These are phyloP conservation scores for Rhodotorula sp. DNA, from an alignment of 1,284 basidiomycete species.

Conservation along the genomic window DNA sequence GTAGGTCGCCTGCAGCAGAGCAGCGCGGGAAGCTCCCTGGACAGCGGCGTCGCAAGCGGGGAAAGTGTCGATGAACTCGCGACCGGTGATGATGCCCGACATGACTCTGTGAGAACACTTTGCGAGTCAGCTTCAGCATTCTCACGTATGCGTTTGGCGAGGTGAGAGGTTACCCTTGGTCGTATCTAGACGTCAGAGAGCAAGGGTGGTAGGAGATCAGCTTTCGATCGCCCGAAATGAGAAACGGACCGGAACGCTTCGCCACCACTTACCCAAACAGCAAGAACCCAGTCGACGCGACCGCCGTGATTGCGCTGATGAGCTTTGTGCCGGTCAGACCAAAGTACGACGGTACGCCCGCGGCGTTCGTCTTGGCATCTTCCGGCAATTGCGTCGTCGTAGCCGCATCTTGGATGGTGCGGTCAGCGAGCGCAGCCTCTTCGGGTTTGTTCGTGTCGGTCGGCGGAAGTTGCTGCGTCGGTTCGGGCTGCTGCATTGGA, in stretches of 20 bases:
- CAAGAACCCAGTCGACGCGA: conserved; percentile 24
- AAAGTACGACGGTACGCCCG: conserved; percentile 26
- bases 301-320: conserved; percentile 24
- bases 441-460: background rate
- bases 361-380: conserved; percentile 16
- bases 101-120: conserved; percentile 10
- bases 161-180: conserved; percentile 8
- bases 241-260: background rate
- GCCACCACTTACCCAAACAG: conserved; percentile 15
- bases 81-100: conserved; percentile 20
- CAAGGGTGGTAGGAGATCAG: background rate
- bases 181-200: conserved; percentile 9
- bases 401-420: conserved; percentile 5
- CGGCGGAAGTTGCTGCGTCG: background rate
- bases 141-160: no score
- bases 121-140: no score
- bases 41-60: conserved; percentile 26
- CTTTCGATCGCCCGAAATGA: background rate
- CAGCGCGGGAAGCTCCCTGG: conserved; percentile 7
- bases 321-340: conserved; percentile 26
- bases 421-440: conserved; percentile 4
- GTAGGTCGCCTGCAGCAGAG: conserved; percentile 20
- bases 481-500: background rate
- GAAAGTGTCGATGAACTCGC: conserved; percentile 22
- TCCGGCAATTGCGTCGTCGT: conserved; percentile 20